Evolutionary conservation across 495 filamentous ascomycete genomes (phyloP), one percentile per base, ranked within the genome.

Genomic region (Neurospora africana): DNA sequence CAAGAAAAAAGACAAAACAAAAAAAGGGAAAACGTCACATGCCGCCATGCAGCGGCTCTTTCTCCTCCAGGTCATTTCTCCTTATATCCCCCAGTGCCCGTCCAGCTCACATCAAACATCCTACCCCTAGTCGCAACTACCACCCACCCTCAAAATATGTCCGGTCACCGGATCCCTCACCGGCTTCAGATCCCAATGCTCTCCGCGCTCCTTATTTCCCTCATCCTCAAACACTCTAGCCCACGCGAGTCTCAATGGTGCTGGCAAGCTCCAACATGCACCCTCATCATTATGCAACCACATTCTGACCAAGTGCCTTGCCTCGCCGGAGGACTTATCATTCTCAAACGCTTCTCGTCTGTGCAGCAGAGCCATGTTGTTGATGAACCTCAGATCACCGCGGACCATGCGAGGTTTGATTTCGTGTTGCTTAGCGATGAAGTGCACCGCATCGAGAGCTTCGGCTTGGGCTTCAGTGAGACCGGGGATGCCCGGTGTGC

Each of bases 371-470:
- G 74, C 76, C 72, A 78, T 76, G 70, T 78, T 78, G 75, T 92
- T 92, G 75, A 90, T 84, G 77, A 89, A 90, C 72, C 87, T 86
- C 68, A 92, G 82, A 79, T 92, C 91, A 13, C 91, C 90, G 40
- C 82, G 82, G 71, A 83, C 77, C 71, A 79, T 80, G 70, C 80
- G 75, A 68, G 88, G 79, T 70, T 82, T 83, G 69, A 88, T 74
- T 69, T 84, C 82, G 77, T 86, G 81, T 65, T 86, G 83, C 72
- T 79, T 77, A 19, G 88, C 88, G 21, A 84, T 83, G 65, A 84
- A 85, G 73, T 89, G 86, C 15, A 90, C 79, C 36, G 86, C 82
- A 23, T 78, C 76, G 15, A 78, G 74, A 1, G 76, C 76, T 68
- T 78, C 76, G 11, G 76, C 76, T 53, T 87, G 87, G 23, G 83